Conservation (phyloP, 2,329 filamentous ascomycete genomes). For the Sporothrix protearum region DNA sequence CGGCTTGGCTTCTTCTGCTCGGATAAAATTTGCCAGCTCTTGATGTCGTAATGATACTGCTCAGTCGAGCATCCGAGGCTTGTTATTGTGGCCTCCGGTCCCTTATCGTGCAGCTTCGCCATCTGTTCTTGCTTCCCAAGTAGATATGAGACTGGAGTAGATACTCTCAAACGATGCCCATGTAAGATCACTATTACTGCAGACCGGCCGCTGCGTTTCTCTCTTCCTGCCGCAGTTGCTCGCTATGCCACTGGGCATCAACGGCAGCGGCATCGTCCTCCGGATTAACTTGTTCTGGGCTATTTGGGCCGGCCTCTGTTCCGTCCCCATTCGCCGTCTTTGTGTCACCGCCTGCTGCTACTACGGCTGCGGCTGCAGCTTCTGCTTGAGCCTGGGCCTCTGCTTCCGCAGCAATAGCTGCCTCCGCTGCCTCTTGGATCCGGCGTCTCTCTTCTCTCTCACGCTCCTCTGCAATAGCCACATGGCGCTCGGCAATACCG, state of each 20-base stretch:
- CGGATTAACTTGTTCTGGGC: neutral
- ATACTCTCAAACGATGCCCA: neutral
- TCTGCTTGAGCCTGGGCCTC: constrained; percentile 32
- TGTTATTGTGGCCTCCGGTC: neutral
- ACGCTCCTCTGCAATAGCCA: constrained; percentile 55
- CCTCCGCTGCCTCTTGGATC: constrained; percentile 39
- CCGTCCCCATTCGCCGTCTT: neutral
- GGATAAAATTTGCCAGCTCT: neutral
- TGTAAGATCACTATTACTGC: neutral
- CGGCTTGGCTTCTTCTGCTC: neutral
- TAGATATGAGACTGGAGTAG: neutral
- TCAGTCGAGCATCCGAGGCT: neutral
- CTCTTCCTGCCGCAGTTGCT: neutral
- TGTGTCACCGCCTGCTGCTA: constrained; percentile 28
- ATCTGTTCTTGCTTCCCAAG: neutral
- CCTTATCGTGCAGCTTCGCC: neutral
- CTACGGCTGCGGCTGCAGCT: constrained; percentile 33
- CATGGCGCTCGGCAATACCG: constrained; percentile 63
- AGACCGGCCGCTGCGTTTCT: neutral
- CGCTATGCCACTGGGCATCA: neutral
- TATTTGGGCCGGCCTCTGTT: neutral
- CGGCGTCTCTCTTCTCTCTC: constrained; percentile 45
- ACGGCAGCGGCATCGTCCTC: neutral
- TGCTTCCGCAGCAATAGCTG: constrained; percentile 32
- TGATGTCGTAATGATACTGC: neutral